Base-by-base conservation (phyloP, 139 green algal species). In the Medakamo hakoo region DNA sequence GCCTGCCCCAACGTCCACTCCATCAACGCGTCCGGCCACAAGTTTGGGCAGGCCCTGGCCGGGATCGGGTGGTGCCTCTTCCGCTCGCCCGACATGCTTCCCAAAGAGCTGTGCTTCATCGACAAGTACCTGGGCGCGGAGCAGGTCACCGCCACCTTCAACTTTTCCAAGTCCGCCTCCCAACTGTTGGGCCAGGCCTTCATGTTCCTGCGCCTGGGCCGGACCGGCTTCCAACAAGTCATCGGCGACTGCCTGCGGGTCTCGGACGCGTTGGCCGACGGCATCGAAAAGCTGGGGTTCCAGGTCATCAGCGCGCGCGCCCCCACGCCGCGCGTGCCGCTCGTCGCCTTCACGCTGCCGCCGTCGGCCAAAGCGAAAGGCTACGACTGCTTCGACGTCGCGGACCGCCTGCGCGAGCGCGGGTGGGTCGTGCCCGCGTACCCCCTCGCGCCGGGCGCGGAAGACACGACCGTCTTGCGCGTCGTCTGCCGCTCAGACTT, bases 351-450 rank as follows among this genome's bases (percentile, higher is more conserved):
- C 75, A 67, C 63, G 28, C 65, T 83, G 16, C 76, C 66, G 3
- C 71, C 59, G n/a, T 30, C 66, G 4, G 40, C 26, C 1, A 56
- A 55, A 24, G 59, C 63, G 4, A 62, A 76, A 22, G 76, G 63
- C 1, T 89, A 85, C 66, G 70, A 80, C 48, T 78, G 86, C 69
- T 88, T 85, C 59, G 66, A 86, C 30, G 19, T 90, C 20, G 71
- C 79, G 0, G 83, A 90, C 27, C 66, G 72, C 29, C 69, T 88
- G 49, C 60, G 65, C 20, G 64, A 71, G 58, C 49, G 65, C 16
- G 78, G 80, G 29, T 90, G 81, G 81, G 74, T 85, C 27, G 58
- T 90, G 61, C 83, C 83, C 2, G 77, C 81, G 19, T 90, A 88
- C 71, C 75, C 70, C 21, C 76, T 89, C 69, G 74, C 80, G 0